Evolutionary conservation across 164 flowering plant species (phyloP).

Genomic region (grape (Vitis vinifera)): ASM3070453v1 NC_081810.1:4955501-4956000

Average conservation of each 20-base stretch:
- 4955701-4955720: slow-evolving; percentile 84
- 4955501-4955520: slow-evolving; percentile 73
- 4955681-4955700: slow-evolving; percentile 91
- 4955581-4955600: slow-evolving; percentile 88
- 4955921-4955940: slow-evolving; percentile 64
- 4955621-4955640: slow-evolving; percentile 59
- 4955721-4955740: slow-evolving; percentile 75
- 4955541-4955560: slow-evolving; percentile 68
- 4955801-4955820: background rate
- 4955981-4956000: slow-evolving; percentile 85
- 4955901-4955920: slow-evolving; percentile 89
- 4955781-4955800: background rate
- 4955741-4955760: slow-evolving; percentile 61
- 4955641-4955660: slow-evolving; percentile 70
- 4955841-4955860: slow-evolving; percentile 2
- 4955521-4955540: slow-evolving; percentile 57
- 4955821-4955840: background rate
- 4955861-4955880: slow-evolving; percentile 94
- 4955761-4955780: slow-evolving; percentile 41
- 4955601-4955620: slow-evolving; percentile 88
- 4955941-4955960: slow-evolving; percentile 67
- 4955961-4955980: slow-evolving; percentile 81
- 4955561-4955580: slow-evolving; percentile 88
- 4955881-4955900: slow-evolving; percentile 95
- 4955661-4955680: slow-evolving; percentile 83